Conservation (phyloP, 73 alveolate genomes). For the Paramecium bursaria region DNA sequence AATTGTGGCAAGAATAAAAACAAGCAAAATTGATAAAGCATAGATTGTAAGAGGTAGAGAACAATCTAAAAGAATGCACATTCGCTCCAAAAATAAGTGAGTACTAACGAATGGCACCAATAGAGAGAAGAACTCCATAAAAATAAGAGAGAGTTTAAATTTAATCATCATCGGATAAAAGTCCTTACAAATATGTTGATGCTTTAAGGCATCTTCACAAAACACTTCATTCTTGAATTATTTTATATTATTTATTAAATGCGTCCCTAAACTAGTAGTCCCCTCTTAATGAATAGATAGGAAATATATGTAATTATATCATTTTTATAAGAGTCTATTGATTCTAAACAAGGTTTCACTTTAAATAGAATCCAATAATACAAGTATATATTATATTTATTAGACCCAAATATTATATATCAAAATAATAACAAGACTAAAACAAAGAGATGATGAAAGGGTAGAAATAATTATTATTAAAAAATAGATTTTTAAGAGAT, state of each 20-base stretch:
- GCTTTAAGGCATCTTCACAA: too few species aligned
- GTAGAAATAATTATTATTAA: not conserved
- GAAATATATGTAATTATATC: too few species aligned
- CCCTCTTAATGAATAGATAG: too few species aligned
- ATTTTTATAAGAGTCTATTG: too few species aligned
- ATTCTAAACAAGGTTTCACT: too few species aligned
- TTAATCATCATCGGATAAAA: too few species aligned
- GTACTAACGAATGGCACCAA: not conserved
- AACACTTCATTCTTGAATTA: too few species aligned
- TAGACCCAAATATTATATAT: conserved; percentile 54
- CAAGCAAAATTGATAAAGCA: conserved; percentile 11
- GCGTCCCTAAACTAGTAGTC: too few species aligned
- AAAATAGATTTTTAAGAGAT: conserved; percentile 14
- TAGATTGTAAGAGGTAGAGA: conserved; percentile 29
- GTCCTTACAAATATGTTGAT: too few species aligned
- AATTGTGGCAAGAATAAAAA: conserved; percentile 15
- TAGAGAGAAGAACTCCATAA: too few species aligned
- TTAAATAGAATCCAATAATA: conserved; percentile 14
- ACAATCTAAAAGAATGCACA: conserved; percentile 40
- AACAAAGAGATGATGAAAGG: conserved; percentile 27
- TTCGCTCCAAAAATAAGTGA: conserved; percentile 39
- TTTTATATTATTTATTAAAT: too few species aligned
- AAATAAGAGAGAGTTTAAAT: too few species aligned
- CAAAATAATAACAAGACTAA: conserved; percentile 32
- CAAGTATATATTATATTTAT: not conserved